These are phyloP conservation scores for Clathrospora elynae DNA, from an alignment of 2,329 filamentous ascomycete species.

Conservation along the genomic window DNA sequence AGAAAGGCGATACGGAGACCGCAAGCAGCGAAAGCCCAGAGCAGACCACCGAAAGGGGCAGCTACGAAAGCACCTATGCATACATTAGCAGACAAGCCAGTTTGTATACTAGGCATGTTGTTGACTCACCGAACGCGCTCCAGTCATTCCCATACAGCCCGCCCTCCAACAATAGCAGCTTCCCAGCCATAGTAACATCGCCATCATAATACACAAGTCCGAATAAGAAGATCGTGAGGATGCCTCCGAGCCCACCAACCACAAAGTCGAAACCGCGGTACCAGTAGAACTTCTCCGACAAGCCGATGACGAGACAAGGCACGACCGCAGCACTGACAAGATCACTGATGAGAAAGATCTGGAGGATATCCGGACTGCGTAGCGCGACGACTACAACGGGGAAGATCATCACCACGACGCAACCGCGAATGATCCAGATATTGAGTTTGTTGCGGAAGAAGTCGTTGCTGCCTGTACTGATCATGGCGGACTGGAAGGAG, in stretches of 20 bases:
- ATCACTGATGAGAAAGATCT: constrained; percentile 83
- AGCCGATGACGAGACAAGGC: constrained; percentile 74
- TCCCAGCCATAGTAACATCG: constrained; percentile 64
- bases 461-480: constrained; percentile 83
- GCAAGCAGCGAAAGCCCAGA: constrained; percentile 72
- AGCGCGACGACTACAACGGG: constrained; percentile 76
- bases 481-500: constrained; percentile 80
- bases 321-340: constrained; percentile 77
- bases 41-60: constrained; percentile 73
- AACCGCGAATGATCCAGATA: constrained; percentile 72
- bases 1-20: constrained; percentile 64
- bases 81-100: constrained; percentile 12
- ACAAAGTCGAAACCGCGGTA: constrained; percentile 83
- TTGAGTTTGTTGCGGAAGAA: constrained; percentile 81
- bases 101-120: too few relatives aligned
- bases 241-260: constrained; percentile 75
- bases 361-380: constrained; percentile 73
- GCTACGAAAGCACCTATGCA: constrained; percentile 70
- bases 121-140: constrained; percentile 72
- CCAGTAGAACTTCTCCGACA: constrained; percentile 68
- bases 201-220: constrained; percentile 79
- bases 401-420: constrained; percentile 73
- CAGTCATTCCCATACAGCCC: constrained; percentile 79
- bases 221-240: constrained; percentile 81
- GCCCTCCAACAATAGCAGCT: constrained; percentile 72